Conservation (phyloP, 495 filamentous ascomycete species). For the Aspergillus baeticus region DNA sequence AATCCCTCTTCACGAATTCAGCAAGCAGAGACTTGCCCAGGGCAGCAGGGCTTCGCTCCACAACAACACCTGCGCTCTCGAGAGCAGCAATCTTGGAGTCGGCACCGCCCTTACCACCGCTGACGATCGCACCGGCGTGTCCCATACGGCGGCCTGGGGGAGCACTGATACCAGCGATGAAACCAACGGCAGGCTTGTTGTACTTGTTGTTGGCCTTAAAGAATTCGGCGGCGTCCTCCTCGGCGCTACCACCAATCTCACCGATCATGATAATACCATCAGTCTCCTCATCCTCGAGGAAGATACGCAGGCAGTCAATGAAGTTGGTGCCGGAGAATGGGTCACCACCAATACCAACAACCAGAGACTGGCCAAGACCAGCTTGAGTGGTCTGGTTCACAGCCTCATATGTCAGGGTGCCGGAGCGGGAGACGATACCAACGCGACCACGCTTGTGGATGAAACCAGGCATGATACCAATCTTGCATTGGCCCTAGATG, state of each 20-base stretch:
- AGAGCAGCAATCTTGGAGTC: conserved; percentile 97
- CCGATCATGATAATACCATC: conserved; percentile 99
- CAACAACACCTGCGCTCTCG: conserved; percentile 88
- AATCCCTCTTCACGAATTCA: conserved; percentile 93
- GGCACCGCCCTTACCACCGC: conserved; percentile 94
- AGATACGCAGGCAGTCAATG: conserved; percentile 97
- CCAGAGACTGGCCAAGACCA: conserved; percentile 94
- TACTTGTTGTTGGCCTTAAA: conserved; percentile 83
- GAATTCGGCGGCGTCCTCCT: conserved; percentile 97
- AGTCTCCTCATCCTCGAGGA: conserved; percentile 93
- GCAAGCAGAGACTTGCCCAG: conserved; percentile 90
- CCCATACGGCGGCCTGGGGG: conserved; percentile 97
- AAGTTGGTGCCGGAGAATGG: conserved; percentile 99
- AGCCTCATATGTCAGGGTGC: conserved; percentile 98
- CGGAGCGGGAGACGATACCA: conserved; percentile 96
- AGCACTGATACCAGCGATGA: conserved; percentile 97
- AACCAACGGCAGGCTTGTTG: conserved; percentile 95
- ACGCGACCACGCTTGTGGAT: conserved; percentile 99
- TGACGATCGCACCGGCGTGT: conserved; percentile 96
- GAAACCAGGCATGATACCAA: conserved; percentile 99
- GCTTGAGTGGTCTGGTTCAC: conserved; percentile 99
- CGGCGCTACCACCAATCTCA: conserved; percentile 95
- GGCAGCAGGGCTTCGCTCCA: conserved; percentile 89
- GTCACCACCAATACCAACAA: conserved; percentile 97
- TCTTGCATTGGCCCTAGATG: conserved; percentile 92